Percentiles rank a stretch among this genome's conserved stretches.
phyloP scores from a whole-genome alignment of 192 early-diverging fungal genomes.

The Chytriomyces sp. region DNA sequence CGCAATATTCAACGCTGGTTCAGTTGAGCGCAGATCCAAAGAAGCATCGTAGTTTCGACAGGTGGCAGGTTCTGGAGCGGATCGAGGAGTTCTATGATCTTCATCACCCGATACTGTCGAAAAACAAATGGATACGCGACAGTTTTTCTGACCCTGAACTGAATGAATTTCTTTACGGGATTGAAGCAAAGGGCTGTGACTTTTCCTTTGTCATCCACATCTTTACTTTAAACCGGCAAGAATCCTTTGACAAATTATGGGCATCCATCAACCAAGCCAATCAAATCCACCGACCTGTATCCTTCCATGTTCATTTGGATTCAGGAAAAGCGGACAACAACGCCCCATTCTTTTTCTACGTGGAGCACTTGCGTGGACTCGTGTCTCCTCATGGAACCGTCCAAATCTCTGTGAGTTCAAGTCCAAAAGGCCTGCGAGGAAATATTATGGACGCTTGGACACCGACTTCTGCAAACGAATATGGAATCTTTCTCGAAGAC shows the following conservation, averaged over 20 bases:
- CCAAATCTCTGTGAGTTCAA: conserved; percentile 24
- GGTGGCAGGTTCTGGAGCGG: conserved; percentile 28
- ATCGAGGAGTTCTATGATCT: conserved; percentile 37
- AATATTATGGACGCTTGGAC: conserved; percentile 42
- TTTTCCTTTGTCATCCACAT: conserved; percentile 33
- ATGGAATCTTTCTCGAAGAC: conserved; percentile 45
- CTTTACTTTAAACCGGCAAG: conserved; percentile 35
- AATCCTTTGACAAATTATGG: conserved; percentile 35
- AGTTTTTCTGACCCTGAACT: conserved; percentile 25
- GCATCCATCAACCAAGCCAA: conserved; percentile 35
- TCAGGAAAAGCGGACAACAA: conserved; percentile 24
- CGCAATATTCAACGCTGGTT: neutral
- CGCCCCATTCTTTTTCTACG: conserved; percentile 23
- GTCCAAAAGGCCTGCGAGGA: conserved; percentile 20
- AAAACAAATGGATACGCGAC: conserved; percentile 36
- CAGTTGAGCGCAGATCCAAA: neutral
- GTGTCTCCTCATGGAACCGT: conserved; percentile 24
- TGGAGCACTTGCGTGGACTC: conserved; percentile 24
- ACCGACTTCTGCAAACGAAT: conserved; percentile 11
- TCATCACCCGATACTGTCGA: conserved; percentile 21
- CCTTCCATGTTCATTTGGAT: conserved; percentile 32
- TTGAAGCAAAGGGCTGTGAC: neutral
- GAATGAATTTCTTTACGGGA: neutral
- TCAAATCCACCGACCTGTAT: conserved; percentile 18
- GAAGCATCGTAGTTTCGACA: neutral